These are phyloP conservation scores for Areca catechu DNA, from an alignment of 176 grass and related monocot genomes.

Conservation along the genomic window DNA sequence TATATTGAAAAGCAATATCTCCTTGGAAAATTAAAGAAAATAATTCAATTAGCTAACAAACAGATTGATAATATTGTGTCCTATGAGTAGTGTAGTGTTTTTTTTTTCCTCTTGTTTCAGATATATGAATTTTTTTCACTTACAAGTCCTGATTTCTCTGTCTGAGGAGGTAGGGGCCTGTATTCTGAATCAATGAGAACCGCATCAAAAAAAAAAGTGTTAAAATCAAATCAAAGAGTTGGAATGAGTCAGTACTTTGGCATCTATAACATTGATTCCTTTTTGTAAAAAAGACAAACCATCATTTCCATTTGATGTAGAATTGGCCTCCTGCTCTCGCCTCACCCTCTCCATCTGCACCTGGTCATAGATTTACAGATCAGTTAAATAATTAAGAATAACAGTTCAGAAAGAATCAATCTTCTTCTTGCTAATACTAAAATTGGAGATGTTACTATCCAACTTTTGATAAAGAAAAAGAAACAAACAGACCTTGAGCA, in stretches of 20 bases:
- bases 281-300: slow-evolving; percentile 4
- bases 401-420: no score
- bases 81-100: no score
- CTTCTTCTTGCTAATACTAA: no score
- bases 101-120: no score
- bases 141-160: slow-evolving; percentile 60
- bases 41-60: no score
- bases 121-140: background rate
- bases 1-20: slow-evolving; percentile 66
- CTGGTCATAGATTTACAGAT: background rate
- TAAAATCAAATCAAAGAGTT: no score
- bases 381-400: no score
- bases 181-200: slow-evolving; percentile 42
- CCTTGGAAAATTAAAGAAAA: slow-evolving; percentile 28
- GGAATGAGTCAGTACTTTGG: no score
- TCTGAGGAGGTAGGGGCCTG: slow-evolving; percentile 47
- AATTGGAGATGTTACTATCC: no score
- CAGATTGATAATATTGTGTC: no score
- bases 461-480: no score
- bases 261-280: no score
- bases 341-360: slow-evolving; percentile 54
- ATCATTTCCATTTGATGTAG: background rate
- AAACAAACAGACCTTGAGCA: slow-evolving; percentile 50
- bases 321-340: slow-evolving; percentile 36
- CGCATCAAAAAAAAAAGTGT: slow-evolving; percentile 14